Base-by-base conservation (phyloP, 805 yeast species). In the Candida incommunis region DNA sequence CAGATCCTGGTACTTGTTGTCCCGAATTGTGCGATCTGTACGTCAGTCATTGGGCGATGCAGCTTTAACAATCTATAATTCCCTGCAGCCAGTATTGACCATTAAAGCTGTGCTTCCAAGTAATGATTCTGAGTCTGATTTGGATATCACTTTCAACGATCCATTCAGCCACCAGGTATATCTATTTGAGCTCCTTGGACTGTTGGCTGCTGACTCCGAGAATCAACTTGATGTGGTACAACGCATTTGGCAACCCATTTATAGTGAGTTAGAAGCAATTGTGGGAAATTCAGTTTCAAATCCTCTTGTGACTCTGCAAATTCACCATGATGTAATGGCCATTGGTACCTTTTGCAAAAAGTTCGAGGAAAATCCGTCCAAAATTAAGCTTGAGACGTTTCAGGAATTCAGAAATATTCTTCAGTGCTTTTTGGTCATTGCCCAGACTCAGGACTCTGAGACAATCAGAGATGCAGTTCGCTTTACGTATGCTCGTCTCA, bases 1-100 rank as follows among this genome's bases (percentile, higher is more conserved):
- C 46, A 78, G 96, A 60, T 73, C 94, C 37, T 92, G 97, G 96
- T 90, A 85, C 60, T 67, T 88, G 50, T 85, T 90, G 54, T 80
- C 80, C 56, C 74, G 94, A 59, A 83, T 88, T 55, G 71, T 87
- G 49, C 85, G 82, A 58, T 67, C 81, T 41, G 80, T 90, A 1
- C 81, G 78, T 56, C 86, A 87, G 29, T 65, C 73, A 42, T 63
- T 78, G 35, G 72, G 78, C 18, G 46, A 63, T 68, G 46, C 68
- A 75, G 55, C 79, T 35, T 76, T 73, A 50, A 69, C 82, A 26
- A 70, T 88, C 24, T 61, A 71, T 43, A 72, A 73, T 50, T 68
- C 88, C 41, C 69, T 81, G 24, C 76, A 80, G 1, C 67, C 68
- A 27, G 65, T 86, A 45, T 68, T 88, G 22, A 65, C 63, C 0